phyloP scores from a whole-genome alignment of 2,329 filamentous ascomycete genomes.

The Juglanconis sp. region DNA sequence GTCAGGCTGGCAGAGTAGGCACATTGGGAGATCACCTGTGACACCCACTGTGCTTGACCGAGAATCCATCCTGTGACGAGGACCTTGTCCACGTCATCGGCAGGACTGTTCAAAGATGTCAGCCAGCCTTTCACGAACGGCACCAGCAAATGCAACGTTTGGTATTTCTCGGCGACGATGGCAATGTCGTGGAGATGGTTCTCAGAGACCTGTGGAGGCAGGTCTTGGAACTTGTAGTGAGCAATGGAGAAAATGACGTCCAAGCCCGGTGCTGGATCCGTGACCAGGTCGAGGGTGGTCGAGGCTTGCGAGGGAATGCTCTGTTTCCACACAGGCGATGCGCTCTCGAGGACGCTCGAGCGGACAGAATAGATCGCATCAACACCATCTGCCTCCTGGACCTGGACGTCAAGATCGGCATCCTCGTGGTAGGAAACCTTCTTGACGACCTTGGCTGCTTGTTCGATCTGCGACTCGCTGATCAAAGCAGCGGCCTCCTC shows the following conservation, averaged over 20 bases:
- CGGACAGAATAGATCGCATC: constrained; percentile 18
- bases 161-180: constrained; percentile 20
- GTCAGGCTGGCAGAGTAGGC: constrained; percentile 20
- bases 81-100: constrained; percentile 19
- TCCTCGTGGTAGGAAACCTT: constrained; percentile 20
- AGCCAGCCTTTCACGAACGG: constrained; percentile 22
- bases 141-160: constrained; percentile 21
- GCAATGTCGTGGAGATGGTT: constrained; percentile 21
- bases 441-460: not conserved
- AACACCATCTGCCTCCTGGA: constrained; percentile 6
- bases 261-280: constrained; percentile 19
- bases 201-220: constrained; percentile 16
- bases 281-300: not conserved
- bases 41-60: constrained; percentile 22
- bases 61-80: constrained; percentile 22
- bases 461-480: not conserved
- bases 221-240: constrained; percentile 24
- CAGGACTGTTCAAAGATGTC: constrained; percentile 7
- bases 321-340: constrained; percentile 18
- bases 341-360: constrained; percentile 17
- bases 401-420: constrained; percentile 20
- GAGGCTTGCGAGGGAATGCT: not conserved
- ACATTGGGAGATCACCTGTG: constrained; percentile 16
- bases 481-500: not conserved
- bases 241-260: constrained; percentile 23